Evolutionary conservation across 2,329 filamentous ascomycete species (phyloP).

Genomic region (Leptographium procerum): DNA sequence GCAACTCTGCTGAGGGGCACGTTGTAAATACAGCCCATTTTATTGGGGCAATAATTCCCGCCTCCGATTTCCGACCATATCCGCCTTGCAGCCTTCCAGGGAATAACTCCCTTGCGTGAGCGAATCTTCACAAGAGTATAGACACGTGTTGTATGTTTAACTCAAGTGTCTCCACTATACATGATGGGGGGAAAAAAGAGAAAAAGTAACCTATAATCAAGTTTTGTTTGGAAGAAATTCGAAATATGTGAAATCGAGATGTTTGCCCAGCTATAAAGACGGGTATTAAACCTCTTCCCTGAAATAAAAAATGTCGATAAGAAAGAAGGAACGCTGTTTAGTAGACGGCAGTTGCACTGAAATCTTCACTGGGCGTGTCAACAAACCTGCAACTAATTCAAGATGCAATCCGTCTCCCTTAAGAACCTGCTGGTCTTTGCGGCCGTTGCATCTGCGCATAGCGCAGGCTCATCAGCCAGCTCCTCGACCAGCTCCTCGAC

Average conservation of each 20-base stretch:
- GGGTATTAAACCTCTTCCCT: neutral
- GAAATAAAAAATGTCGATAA: neutral
- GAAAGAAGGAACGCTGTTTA: neutral
- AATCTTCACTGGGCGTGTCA: neutral
- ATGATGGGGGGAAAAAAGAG: neutral
- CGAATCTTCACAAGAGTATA: neutral
- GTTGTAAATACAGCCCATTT: conserved; percentile 2
- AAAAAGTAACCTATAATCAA: neutral
- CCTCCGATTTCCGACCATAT: neutral
- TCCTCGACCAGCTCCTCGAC: neutral
- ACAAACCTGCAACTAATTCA: neutral
- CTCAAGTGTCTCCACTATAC: neutral
- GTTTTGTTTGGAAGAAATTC: neutral
- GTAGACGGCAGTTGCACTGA: neutral
- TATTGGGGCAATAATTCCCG: neutral
- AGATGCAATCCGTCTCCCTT: neutral
- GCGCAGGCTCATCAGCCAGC: too few relatives aligned
- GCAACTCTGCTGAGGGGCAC: neutral
- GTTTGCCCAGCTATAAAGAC: neutral
- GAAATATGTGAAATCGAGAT: neutral
- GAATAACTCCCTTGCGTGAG: neutral
- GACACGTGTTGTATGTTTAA: neutral
- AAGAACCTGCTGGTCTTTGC: conserved; percentile 3
- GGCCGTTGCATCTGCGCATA: conserved; percentile 3
- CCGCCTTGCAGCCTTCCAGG: neutral